Percentiles rank a stretch among this genome's conserved stretches.
phyloP scores from a whole-genome alignment of 176 grass and related monocot species.

The Canna indica region DNA sequence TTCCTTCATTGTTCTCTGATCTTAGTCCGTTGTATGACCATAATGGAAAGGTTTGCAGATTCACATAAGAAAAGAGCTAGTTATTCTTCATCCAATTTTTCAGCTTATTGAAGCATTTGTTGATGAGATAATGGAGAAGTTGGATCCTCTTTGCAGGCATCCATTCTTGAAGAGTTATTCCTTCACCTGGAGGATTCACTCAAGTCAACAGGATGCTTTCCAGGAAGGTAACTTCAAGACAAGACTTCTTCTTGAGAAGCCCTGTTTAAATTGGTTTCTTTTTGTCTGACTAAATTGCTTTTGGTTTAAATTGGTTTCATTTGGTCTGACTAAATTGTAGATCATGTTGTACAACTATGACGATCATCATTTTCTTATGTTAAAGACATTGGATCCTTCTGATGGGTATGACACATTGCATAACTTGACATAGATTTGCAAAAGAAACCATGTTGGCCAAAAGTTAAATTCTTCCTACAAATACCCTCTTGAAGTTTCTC shows the following conservation, averaged over 20 bases:
- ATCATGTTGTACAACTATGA: background rate
- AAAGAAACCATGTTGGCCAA: too few relatives aligned
- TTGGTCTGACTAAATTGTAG: background rate
- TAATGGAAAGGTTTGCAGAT: slow-evolving; percentile 63
- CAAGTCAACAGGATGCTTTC: slow-evolving; percentile 72
- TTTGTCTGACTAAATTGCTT: background rate
- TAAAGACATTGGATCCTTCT: too few relatives aligned
- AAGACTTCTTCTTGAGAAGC: background rate
- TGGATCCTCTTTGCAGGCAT: slow-evolving; percentile 43
- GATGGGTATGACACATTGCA: too few relatives aligned
- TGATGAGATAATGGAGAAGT: slow-evolving; percentile 4
- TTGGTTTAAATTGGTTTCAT: background rate
- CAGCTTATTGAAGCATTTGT: background rate
- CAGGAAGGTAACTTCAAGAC: slow-evolving; percentile 60
- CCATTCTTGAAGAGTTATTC: slow-evolving; percentile 84
- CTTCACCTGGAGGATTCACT: slow-evolving; percentile 82
- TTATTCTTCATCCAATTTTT: slow-evolving; percentile 7
- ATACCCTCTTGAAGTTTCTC: too few relatives aligned
- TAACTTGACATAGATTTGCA: too few relatives aligned
- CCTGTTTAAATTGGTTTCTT: background rate
- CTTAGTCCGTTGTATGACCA: slow-evolving; percentile 80
- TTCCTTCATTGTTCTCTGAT: slow-evolving; percentile 94
- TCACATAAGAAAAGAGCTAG: background rate
- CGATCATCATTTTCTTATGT: too few relatives aligned
- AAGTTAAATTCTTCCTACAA: too few relatives aligned